Conservation (phyloP, 73 alveolate genomes). For the Symbiodinium pilosum region DNA sequence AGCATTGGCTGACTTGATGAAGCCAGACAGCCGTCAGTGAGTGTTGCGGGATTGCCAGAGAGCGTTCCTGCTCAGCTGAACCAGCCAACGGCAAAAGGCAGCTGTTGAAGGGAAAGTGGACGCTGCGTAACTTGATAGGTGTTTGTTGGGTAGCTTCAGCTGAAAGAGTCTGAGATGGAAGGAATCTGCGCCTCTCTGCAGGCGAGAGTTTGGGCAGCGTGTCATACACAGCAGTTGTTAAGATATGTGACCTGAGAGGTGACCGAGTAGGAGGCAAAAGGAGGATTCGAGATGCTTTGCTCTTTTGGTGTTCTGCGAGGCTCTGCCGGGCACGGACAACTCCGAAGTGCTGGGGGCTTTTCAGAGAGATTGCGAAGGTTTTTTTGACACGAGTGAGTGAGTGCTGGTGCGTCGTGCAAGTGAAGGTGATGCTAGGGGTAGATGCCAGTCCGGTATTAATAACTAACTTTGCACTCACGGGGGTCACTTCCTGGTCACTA, state of each 20-base stretch:
- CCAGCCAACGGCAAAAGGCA: conserved; percentile 21
- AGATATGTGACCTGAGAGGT: neutral
- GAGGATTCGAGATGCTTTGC: conserved; percentile 1
- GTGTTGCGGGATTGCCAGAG: conserved; percentile 41
- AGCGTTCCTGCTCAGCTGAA: neutral
- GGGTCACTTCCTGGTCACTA: neutral
- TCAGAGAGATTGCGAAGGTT: conserved; percentile 10
- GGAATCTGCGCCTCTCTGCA: conserved; percentile 36
- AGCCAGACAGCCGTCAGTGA: conserved; percentile 34
- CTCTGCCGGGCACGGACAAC: conserved; percentile 14
- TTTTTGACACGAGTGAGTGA: neutral
- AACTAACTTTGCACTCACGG: neutral
- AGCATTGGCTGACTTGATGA: conserved; percentile 31
- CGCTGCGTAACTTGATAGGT: conserved; percentile 40
- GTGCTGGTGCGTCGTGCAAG: neutral
- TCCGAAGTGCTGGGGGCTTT: conserved; percentile 15
- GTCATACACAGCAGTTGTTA: conserved; percentile 18
- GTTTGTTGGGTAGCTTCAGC: conserved; percentile 20
- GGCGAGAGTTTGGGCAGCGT: conserved; percentile 28
- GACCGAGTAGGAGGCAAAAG: neutral
- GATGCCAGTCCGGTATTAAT: neutral
- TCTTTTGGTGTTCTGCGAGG: conserved; percentile 5
- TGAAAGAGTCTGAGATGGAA: conserved; percentile 33
- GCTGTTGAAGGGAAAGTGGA: conserved; percentile 28
- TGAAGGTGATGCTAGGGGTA: neutral